Evolutionary conservation across 768 basidiomycete species (phyloP).

Genomic region (Termitomyces sp.): DNA sequence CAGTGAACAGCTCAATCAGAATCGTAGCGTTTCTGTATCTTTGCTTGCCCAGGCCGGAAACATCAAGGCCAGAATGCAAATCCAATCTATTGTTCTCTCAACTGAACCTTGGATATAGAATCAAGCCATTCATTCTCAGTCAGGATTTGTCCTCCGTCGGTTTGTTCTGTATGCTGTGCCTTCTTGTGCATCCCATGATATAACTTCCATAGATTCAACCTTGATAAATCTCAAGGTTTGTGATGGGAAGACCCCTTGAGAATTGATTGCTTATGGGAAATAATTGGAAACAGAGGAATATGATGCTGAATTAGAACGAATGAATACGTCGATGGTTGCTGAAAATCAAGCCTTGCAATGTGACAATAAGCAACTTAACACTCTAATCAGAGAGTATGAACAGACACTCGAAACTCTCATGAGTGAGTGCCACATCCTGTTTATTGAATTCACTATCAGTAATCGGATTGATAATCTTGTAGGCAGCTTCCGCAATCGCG

Average conservation of each 20-base stretch:
- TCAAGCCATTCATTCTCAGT: conserved; percentile 86
- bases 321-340: conserved; percentile 72
- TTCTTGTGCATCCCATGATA: not conserved
- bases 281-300: conserved; percentile 74
- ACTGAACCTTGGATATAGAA: conserved; percentile 39
- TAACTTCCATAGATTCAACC: conserved; percentile 62
- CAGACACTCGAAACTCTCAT: conserved; percentile 94
- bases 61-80: conserved; percentile 61
- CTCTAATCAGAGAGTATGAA: conserved; percentile 94
- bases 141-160: conserved; percentile 89
- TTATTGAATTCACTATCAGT: not conserved
- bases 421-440: conserved; percentile 38
- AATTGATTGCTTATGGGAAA: conserved; percentile 11
- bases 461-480: not conserved
- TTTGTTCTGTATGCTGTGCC: conserved; percentile 26
- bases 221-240: conserved; percentile 81
- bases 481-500: conserved; percentile 78
- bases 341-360: conserved; percentile 87
- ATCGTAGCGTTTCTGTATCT: conserved; percentile 65
- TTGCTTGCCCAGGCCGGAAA: conserved; percentile 72
- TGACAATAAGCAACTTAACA: conserved; percentile 94
- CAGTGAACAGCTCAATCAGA: conserved; percentile 78
- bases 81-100: not conserved
- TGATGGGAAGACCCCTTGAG: not conserved
- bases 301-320: conserved; percentile 82